phyloP scores from a whole-genome alignment of 345 rosid genomes.

The Brassica cretica region DNA sequence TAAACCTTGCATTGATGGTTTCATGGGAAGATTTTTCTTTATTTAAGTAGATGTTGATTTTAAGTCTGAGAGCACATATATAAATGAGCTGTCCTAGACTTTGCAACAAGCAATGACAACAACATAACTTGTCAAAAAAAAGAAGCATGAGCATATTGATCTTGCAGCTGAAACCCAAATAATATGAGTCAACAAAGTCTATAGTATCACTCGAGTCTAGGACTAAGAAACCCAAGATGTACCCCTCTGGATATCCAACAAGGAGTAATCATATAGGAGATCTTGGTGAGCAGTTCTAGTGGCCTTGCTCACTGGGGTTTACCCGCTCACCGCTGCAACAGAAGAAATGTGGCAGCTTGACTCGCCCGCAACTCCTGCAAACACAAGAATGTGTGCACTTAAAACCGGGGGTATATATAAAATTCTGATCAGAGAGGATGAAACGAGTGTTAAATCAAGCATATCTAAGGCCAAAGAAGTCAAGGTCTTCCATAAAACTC shows the following conservation, averaged over 20 bases:
- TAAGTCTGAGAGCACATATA: constrained; percentile 11
- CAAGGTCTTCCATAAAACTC: constrained; percentile 4
- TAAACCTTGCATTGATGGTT: constrained; percentile 13
- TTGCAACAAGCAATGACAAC: constrained; percentile 19
- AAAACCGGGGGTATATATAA: neutral
- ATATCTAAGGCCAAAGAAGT: constrained; percentile 7
- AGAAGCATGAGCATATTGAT: constrained; percentile 16
- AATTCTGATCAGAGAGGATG: neutral
- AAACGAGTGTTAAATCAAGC: neutral
- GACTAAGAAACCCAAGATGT: constrained; percentile 21
- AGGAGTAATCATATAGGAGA: constrained; percentile 10
- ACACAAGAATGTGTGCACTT: constrained; percentile 1
- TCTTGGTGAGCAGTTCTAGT: constrained; percentile 13
- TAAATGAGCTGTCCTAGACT: constrained; percentile 9
- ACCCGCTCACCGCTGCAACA: constrained; percentile 90
- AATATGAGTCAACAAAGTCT: constrained; percentile 6
- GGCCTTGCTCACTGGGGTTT: constrained; percentile 34
- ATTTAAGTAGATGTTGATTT: neutral
- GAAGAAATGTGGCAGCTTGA: constrained; percentile 86
- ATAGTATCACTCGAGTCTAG: constrained; percentile 6
- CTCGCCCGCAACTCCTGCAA: constrained; percentile 82
- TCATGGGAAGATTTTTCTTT: neutral
- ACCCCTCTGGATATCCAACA: constrained; percentile 7
- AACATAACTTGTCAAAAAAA: neutral
- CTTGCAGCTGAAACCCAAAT: constrained; percentile 21